Evolutionary conservation across 768 basidiomycete species (phyloP), one percentile per base, ranked within the genome.

Genomic region (Mycena chlorophos): DNA sequence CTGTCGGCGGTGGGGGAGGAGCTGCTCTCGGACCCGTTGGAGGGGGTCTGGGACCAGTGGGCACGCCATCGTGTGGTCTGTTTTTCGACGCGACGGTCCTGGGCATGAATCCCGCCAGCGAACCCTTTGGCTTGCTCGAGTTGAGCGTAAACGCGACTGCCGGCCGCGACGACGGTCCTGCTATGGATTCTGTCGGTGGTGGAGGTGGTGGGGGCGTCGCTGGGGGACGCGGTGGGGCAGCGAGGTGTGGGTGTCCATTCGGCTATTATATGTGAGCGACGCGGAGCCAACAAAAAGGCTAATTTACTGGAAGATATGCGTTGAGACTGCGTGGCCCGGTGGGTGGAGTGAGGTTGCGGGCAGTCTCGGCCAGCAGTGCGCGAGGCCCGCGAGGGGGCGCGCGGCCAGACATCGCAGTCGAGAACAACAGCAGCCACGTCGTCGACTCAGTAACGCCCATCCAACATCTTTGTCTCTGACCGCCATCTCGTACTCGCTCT

Each of bases 311-410:
- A 47, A 73, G 66, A 64, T 83, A 83, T 48, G 75, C 78, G 47
- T 75, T 69, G 43, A 87, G 73, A 65, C 83, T 85, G 40, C 86
- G 78, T 16, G 87, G 87, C 1, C 84, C 87, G 2, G 85, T 88
- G 13, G 87, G 87, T 8, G 84, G 87, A n/a, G n/a, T n/a, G 3
- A 74, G 69, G 43, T 74, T 78, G 49, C 82, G 74, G 12, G 74
- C 63, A n/a, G 79, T 62, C 34, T 78, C 71, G 55, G 80, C 81
- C 58, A 83, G 65, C 56, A 91, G 75, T 42, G 88, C 88, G 57
- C 88, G 75, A 43, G 88, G 88, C 53, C 88, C 88, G 62, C 77
- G 80, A 61, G 88, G 88, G 63, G 88, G 88, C 49, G 82, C 84
- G 75, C 86, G 89, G 67, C 88, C 87, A 71, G 88, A 88, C 88